phyloP scores from a whole-genome alignment of 441 rosid species.

The Isatis lusitanica region DNA sequence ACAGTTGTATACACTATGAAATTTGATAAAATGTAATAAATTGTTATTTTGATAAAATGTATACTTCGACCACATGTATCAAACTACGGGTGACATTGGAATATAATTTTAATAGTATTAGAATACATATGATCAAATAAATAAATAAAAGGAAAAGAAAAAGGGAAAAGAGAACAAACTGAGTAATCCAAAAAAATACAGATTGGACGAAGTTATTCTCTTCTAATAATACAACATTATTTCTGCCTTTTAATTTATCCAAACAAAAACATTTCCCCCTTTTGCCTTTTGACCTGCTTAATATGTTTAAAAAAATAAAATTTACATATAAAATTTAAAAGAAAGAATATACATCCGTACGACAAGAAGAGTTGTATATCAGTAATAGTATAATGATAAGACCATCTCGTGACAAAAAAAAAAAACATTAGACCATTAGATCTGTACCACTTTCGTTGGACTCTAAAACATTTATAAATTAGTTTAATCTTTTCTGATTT shows the following conservation, averaged over 20 bases:
- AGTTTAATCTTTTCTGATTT: no score
- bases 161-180: constrained; percentile 1
- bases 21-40: background rate
- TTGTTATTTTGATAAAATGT: background rate
- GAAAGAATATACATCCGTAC: no score
- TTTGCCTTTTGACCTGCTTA: no score
- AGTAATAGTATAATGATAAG: no score
- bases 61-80: constrained; percentile 21
- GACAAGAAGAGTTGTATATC: no score
- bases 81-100: constrained; percentile 9
- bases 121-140: constrained; percentile 1
- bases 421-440: no score
- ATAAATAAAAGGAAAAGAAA: background rate
- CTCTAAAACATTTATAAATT: no score
- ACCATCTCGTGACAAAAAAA: no score
- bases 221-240: constrained; percentile 23
- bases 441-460: no score
- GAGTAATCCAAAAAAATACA: constrained; percentile 36
- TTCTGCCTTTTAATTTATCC: background rate
- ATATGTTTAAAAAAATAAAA: no score
- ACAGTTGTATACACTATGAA: background rate
- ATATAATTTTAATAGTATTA: background rate
- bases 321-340: no score
- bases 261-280: no score
- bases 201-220: constrained; percentile 36